phyloP scores from a whole-genome alignment of 2,329 filamentous ascomycete genomes.

The Dothistroma septosporum region DNA sequence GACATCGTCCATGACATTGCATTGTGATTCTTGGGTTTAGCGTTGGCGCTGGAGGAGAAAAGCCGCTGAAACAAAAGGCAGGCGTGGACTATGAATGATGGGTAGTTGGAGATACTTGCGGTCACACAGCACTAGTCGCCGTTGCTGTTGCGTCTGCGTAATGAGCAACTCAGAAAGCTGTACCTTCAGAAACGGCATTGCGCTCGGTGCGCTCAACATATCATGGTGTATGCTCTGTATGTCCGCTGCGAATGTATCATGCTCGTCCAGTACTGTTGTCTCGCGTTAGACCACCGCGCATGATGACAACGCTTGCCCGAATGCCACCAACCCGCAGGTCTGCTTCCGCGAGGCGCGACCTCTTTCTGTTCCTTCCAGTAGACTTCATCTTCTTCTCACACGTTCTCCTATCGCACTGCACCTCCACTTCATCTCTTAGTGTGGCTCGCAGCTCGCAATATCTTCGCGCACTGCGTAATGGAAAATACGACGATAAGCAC shows the following conservation, averaged over 20 bases:
- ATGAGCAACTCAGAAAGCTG: background rate
- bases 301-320: background rate
- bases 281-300: background rate
- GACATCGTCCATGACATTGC: background rate
- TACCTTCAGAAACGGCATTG: background rate
- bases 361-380: background rate
- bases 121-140: background rate
- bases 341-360: background rate
- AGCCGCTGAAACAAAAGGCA: background rate
- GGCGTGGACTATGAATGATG: background rate
- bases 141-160: background rate
- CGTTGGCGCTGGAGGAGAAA: slow-evolving; percentile 25
- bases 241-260: background rate
- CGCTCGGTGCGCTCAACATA: background rate
- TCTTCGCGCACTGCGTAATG: background rate
- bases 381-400: background rate
- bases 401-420: background rate
- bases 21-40: slow-evolving; percentile 12
- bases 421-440: background rate
- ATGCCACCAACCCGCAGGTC: background rate
- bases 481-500: background rate
- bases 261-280: background rate
- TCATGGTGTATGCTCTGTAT: background rate
- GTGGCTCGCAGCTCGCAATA: background rate
- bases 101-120: background rate